phyloP scores from a whole-genome alignment of 140 eudicot species.

The Senecio squalidus region DNA sequence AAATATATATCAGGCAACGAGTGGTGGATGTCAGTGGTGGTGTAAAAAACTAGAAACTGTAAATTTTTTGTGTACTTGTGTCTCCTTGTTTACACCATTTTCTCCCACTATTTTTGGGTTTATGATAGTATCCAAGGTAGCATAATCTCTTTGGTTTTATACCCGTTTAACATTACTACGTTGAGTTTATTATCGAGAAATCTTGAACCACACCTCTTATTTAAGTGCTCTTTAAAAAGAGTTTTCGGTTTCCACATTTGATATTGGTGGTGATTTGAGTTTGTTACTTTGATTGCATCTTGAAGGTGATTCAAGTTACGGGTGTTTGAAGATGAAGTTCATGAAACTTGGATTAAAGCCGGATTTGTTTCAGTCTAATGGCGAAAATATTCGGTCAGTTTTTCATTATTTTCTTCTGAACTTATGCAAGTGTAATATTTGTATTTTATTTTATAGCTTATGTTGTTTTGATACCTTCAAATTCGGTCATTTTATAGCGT shows the following conservation, averaged over 20 bases:
- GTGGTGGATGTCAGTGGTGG: slow-evolving; percentile 55
- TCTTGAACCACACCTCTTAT: slow-evolving; percentile 10
- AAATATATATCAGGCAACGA: slow-evolving; percentile 6
- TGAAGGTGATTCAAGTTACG: slow-evolving; percentile 24
- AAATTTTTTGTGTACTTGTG: slow-evolving; percentile 23
- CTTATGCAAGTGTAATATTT: slow-evolving; percentile 1
- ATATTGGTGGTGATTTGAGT: neutral
- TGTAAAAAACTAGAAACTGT: neutral
- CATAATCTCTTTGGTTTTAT: slow-evolving; percentile 19
- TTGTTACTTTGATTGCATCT: slow-evolving; percentile 12
- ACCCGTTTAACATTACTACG: slow-evolving; percentile 12
- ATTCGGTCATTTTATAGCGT: no score
- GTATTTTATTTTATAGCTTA: neutral
- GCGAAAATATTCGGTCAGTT: slow-evolving; percentile 77
- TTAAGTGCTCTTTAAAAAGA: slow-evolving; percentile 6
- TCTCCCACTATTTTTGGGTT: slow-evolving; percentile 43
- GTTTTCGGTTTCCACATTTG: neutral
- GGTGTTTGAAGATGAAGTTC: slow-evolving; percentile 76
- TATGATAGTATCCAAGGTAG: slow-evolving; percentile 56
- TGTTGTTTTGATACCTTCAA: neutral
- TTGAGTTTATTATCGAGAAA: slow-evolving; percentile 23
- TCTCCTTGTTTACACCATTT: slow-evolving; percentile 37
- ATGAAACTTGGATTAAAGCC: slow-evolving; percentile 99
- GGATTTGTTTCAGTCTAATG: slow-evolving; percentile 81
- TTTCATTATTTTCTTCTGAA: slow-evolving; percentile 6